Percentiles rank a stretch among this genome's conserved stretches.
Evolutionary conservation across 2,329 filamentous ascomycete genomes (phyloP).

Genomic region (Penicillium sclerotigenum): DNA sequence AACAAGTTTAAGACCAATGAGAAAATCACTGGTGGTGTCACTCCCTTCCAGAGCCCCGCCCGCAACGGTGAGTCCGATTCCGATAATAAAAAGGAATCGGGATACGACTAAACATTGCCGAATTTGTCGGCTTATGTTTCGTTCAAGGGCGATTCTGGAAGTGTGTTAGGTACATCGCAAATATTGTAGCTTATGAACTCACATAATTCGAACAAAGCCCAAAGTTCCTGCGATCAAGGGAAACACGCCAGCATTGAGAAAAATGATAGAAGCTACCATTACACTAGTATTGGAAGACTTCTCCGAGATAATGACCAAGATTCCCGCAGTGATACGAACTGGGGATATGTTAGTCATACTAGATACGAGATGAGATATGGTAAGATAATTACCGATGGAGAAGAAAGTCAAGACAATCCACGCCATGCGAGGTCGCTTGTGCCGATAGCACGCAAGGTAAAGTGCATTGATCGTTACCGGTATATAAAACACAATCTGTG

Average conservation of each 20-base stretch:
- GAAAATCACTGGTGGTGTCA: constrained; percentile 8
- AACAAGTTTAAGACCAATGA: constrained; percentile 16
- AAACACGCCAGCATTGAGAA: constrained; percentile 24
- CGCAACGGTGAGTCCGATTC: constrained; percentile 18
- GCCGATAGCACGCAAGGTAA: constrained; percentile 14
- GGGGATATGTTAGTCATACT: neutral
- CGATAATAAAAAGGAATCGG: constrained; percentile 19
- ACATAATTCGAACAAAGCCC: constrained; percentile 24
- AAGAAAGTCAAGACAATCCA: constrained; percentile 24
- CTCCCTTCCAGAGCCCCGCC: constrained; percentile 22
- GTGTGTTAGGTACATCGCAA: neutral
- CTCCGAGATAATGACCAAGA: constrained; percentile 18
- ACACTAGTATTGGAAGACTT: constrained; percentile 15
- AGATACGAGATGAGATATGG: neutral
- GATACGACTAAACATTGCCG: constrained; percentile 8
- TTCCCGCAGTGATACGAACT: constrained; percentile 20
- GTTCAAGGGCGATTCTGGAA: constrained; percentile 1
- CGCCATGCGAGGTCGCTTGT: constrained; percentile 19
- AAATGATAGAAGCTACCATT: constrained; percentile 17
- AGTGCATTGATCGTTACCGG: constrained; percentile 14
- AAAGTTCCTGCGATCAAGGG: constrained; percentile 26
- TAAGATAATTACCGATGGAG: constrained; percentile 13
- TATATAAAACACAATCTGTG: constrained; percentile 22
- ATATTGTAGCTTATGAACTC: constrained; percentile 2
- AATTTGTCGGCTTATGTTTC: constrained; percentile 4